A percentile compares a stretch with the other conserved stretches of the same genome.
Evolutionary conservation across 768 basidiomycete genomes (phyloP).

Genomic region (Lactarius pseudohatsudake): DNA sequence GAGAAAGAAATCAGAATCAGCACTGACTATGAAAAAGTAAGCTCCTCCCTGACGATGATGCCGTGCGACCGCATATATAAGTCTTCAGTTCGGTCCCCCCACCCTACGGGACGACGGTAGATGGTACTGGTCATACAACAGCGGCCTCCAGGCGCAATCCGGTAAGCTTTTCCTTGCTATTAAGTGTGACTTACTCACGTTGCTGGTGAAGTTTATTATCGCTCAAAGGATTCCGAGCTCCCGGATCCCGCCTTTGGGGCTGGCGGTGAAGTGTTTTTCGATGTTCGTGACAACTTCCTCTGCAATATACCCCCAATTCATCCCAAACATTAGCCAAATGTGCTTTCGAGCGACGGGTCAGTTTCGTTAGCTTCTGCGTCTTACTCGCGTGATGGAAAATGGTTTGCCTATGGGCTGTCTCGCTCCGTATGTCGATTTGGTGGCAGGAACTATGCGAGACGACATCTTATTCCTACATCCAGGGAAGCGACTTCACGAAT

Average conservation of each 20-base stretch:
- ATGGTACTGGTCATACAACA: constrained; percentile 85
- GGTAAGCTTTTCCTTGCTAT: constrained; percentile 27
- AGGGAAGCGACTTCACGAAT: constrained; percentile 76
- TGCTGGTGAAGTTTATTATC: constrained; percentile 51
- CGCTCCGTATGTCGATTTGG: constrained; percentile 52
- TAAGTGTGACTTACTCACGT: neutral
- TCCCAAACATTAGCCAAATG: constrained; percentile 52
- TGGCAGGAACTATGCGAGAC: neutral
- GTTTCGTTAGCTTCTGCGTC: constrained; percentile 56
- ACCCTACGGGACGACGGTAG: constrained; percentile 58
- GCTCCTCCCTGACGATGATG: neutral
- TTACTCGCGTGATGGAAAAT: constrained; percentile 66
- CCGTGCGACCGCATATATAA: constrained; percentile 2
- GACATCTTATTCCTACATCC: constrained; percentile 13
- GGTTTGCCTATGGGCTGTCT: constrained; percentile 76
- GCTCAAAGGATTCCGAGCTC: constrained; percentile 52
- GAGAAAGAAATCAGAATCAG: constrained; percentile 57
- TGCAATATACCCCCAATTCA: neutral
- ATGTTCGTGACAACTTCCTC: constrained; percentile 45
- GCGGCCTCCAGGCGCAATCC: constrained; percentile 70
- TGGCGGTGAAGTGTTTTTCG: constrained; percentile 75
- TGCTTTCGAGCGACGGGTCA: constrained; percentile 71
- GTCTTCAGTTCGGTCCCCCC: constrained; percentile 60
- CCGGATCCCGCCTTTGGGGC: constrained; percentile 49
- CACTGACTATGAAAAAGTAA: constrained; percentile 44